phyloP scores from a whole-genome alignment of 208 protist species.

The Trypanosomatidae sp. region DNA sequence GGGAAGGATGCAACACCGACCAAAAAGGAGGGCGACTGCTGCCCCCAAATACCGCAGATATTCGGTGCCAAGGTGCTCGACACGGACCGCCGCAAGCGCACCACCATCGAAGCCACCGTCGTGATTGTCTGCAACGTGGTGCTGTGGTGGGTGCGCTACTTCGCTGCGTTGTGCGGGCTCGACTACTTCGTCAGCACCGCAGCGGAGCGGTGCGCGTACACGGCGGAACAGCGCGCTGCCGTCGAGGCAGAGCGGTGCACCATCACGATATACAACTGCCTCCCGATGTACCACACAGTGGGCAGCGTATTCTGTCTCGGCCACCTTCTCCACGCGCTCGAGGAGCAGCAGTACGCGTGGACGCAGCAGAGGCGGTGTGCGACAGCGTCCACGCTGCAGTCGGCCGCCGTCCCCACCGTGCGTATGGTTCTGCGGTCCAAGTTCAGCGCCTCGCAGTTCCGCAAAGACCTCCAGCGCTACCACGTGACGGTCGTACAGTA shows the following conservation, averaged over 20 bases:
- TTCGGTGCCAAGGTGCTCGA: too few species aligned
- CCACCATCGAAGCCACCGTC: constrained; percentile 8
- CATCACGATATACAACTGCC: constrained; percentile 69
- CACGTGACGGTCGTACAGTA: constrained; percentile 86
- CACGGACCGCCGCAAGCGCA: too few species aligned
- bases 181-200: constrained; percentile 11
- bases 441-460: constrained; percentile 70
- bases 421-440: constrained; percentile 69
- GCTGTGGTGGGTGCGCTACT: constrained; percentile 21
- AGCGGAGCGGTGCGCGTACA: constrained; percentile 13
- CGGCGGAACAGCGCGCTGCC: constrained; percentile 9
- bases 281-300: constrained; percentile 90
- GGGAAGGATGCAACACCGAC: too few species aligned
- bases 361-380: constrained; percentile 11
- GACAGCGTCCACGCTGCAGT: neutral
- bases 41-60: too few species aligned
- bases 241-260: constrained; percentile 24
- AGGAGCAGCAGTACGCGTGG: constrained; percentile 53
- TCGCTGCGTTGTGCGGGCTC: constrained; percentile 7
- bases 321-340: constrained; percentile 51
- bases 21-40: too few species aligned
- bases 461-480: constrained; percentile 60
- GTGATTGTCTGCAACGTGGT: constrained; percentile 14
- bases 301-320: constrained; percentile 66
- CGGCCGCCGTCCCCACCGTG: constrained; percentile 25